Evolutionary conservation across 2,329 filamentous ascomycete species (phyloP).

Genomic region (Aspergillus uvarum): DNA sequence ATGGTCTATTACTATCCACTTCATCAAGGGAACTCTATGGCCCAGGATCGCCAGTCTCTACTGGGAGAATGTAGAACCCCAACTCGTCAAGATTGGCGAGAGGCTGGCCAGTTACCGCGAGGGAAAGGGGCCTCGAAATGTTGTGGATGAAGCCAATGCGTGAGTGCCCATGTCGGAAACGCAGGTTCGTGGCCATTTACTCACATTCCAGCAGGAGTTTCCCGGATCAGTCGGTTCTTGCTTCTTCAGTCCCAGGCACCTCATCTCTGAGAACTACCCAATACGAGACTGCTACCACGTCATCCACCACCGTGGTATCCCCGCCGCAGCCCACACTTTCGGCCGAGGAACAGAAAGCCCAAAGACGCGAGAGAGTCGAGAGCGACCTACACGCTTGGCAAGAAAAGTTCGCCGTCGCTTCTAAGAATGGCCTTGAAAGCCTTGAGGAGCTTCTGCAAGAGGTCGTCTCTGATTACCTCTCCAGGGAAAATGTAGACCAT

Average conservation of each 20-base stretch:
- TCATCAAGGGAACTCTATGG: constrained; percentile 76
- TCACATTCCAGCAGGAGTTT: constrained; percentile 8
- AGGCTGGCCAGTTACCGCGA: constrained; percentile 67
- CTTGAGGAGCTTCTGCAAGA: constrained; percentile 63
- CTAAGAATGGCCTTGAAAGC: constrained; percentile 76
- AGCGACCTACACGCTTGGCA: constrained; percentile 84
- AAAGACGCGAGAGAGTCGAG: constrained; percentile 63
- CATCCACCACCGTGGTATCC: constrained; percentile 27
- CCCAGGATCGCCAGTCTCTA: constrained; percentile 79
- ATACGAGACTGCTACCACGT: constrained; percentile 22
- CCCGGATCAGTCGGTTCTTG: constrained; percentile 24
- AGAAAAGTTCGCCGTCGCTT: constrained; percentile 79
- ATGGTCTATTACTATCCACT: constrained; percentile 67
- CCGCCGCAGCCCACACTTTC: constrained; percentile 41
- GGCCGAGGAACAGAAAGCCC: constrained; percentile 42
- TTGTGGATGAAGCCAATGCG: constrained; percentile 56
- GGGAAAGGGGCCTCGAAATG: constrained; percentile 62
- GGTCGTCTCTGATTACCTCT: constrained; percentile 71
- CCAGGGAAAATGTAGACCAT: constrained; percentile 56
- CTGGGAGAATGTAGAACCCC: constrained; percentile 89
- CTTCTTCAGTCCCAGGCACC: constrained; percentile 21
- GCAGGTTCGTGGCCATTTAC: not conserved
- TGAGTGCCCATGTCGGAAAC: constrained; percentile 22
- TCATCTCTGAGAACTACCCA: constrained; percentile 3
- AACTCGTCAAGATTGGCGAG: constrained; percentile 87